Evolutionary conservation across 2,329 filamentous ascomycete species (phyloP).

Genomic region (Beauveria scarabaeidicola): DNA sequence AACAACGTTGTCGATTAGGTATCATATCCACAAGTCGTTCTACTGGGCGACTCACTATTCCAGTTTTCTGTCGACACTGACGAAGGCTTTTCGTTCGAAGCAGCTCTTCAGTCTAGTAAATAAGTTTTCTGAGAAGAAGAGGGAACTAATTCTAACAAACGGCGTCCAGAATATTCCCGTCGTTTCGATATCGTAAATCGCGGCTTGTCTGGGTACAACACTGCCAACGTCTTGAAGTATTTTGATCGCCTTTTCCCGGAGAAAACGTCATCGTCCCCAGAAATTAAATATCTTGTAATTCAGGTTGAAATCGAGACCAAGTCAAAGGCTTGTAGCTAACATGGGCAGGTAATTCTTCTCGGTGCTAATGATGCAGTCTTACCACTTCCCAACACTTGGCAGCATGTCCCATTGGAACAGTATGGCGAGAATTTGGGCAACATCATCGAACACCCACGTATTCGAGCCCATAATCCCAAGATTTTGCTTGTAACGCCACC

Average conservation of each 20-base stretch:
- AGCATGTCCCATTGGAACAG: conserved; percentile 68
- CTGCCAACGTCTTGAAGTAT: conserved; percentile 60
- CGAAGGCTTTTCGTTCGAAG: conserved; percentile 65
- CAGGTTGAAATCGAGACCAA: neutral
- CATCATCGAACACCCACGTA: conserved; percentile 63
- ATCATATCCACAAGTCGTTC: conserved; percentile 64
- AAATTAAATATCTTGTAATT: conserved; percentile 57
- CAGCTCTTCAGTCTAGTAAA: conserved; percentile 59
- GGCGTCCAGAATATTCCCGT: conserved; percentile 56
- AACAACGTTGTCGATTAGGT: conserved; percentile 23
- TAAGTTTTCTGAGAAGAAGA: neutral
- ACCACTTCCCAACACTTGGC: conserved; percentile 50
- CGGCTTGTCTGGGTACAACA: conserved; percentile 81
- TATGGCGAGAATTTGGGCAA: conserved; percentile 65
- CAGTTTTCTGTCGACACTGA: conserved; percentile 55
- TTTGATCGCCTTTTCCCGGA: conserved; percentile 63
- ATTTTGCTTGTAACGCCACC: conserved; percentile 77
- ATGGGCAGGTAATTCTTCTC: conserved; percentile 61
- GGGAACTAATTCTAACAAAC: neutral
- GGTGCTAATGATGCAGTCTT: conserved; percentile 86
- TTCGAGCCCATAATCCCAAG: conserved; percentile 61
- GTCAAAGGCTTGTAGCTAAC: conserved; percentile 13
- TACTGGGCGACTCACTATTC: conserved; percentile 87
- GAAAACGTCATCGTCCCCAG: conserved; percentile 46
- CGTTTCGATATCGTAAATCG: conserved; percentile 81